These are phyloP conservation scores for Leccinum sublutescens DNA, from an alignment of 768 basidiomycete genomes.

Conservation along the genomic window DNA sequence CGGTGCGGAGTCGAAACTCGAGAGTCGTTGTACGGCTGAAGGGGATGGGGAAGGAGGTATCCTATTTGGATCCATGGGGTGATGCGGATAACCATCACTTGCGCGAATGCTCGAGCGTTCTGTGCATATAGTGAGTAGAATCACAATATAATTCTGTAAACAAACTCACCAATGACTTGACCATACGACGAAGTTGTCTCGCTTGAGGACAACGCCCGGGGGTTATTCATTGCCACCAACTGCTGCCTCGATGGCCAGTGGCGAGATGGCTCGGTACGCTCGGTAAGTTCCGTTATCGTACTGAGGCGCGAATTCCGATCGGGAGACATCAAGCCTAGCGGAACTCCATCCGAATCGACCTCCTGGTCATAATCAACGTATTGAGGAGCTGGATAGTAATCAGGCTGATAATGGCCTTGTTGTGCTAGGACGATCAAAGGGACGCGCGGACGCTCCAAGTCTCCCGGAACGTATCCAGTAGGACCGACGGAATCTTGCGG, in stretches of 20 bases:
- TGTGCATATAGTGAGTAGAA: constrained; percentile 14
- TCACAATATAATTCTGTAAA: not conserved
- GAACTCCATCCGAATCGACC: constrained; percentile 27
- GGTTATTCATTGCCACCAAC: constrained; percentile 38
- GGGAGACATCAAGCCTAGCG: constrained; percentile 34
- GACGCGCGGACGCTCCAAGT: constrained; percentile 43
- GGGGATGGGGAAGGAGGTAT: constrained; percentile 65
- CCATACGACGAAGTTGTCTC: constrained; percentile 60
- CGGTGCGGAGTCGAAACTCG: constrained; percentile 56
- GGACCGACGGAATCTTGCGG: constrained; percentile 17
- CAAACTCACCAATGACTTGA: constrained; percentile 51
- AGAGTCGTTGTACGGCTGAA: constrained; percentile 62
- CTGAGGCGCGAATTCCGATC: constrained; percentile 44
- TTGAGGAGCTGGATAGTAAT: constrained; percentile 27
- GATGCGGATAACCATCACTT: constrained; percentile 8
- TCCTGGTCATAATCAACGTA: constrained; percentile 24
- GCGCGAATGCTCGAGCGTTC: constrained; percentile 13
- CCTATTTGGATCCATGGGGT: constrained; percentile 49
- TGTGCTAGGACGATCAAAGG: constrained; percentile 64
- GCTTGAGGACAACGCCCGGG: constrained; percentile 36
- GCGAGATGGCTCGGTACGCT: constrained; percentile 58
- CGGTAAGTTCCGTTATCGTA: constrained; percentile 68
- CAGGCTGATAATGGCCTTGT: constrained; percentile 42
- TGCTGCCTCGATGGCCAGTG: constrained; percentile 45
- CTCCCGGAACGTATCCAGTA: constrained; percentile 25